A percentile compares a stretch with the other conserved stretches of the same genome.
These are phyloP conservation scores for Ophiostoma montium DNA, from an alignment of 2,329 filamentous ascomycete genomes.

Conservation along the genomic window DNA sequence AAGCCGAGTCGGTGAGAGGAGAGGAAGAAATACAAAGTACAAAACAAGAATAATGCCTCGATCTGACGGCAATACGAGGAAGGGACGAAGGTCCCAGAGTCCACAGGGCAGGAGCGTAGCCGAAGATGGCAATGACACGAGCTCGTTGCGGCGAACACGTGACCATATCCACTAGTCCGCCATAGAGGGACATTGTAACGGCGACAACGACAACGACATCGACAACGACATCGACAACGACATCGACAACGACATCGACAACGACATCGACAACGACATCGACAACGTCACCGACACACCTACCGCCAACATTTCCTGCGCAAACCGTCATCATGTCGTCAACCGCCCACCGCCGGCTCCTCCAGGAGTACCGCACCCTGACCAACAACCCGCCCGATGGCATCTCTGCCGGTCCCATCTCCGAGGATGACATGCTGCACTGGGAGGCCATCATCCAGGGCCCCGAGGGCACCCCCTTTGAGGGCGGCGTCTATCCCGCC, in stretches of 20 bases:
- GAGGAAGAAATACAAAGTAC: not conserved
- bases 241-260: not conserved
- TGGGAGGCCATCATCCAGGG: constrained; percentile 97
- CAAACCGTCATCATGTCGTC: constrained; percentile 33
- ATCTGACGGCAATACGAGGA: not conserved
- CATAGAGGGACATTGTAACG: too few relatives aligned
- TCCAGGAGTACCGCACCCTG: constrained; percentile 90
- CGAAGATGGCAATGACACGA: too few relatives aligned
- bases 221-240: not conserved
- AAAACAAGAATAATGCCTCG: not conserved
- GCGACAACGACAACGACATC: too few relatives aligned
- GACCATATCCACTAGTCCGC: too few relatives aligned
- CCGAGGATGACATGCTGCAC: constrained; percentile 85
- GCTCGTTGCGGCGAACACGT: too few relatives aligned
- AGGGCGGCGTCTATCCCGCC: constrained; percentile 88
- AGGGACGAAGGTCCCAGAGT: too few relatives aligned
- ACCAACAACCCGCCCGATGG: constrained; percentile 94
- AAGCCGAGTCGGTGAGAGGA: not conserved
- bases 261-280: not conserved
- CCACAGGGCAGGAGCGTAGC: too few relatives aligned
- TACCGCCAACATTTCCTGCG: not conserved
- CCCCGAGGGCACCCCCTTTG: constrained; percentile 88
- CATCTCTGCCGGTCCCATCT: constrained; percentile 86
- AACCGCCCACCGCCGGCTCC: constrained; percentile 64
- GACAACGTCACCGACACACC: not conserved